Evolutionary conservation across 495 filamentous ascomycete genomes (phyloP), one percentile per base, ranked within the genome.

Genomic region (Lasiosphaeriaceae sp.): DNA sequence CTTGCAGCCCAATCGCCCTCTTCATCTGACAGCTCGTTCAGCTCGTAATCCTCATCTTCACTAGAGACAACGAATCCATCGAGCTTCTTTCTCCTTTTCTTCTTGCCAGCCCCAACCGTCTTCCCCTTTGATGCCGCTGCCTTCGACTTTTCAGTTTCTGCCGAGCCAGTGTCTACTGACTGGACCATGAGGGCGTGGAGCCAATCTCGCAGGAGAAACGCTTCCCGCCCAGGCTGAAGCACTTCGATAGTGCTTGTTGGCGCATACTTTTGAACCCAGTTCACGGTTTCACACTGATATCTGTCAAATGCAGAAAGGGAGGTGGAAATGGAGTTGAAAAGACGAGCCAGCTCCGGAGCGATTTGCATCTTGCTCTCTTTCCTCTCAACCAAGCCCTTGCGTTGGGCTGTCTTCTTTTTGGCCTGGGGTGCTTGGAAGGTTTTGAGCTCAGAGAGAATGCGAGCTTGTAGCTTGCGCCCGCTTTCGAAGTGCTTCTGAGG

Each of bases 261-360:
- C 1, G 90, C 84, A 75, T 97, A 96, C 61, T 99, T 99, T 26
- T 92, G 86, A 2, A 74, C 63, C 95, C 95, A 99, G 41, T 84
- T 71, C 23, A 78, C 74, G 0, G 74, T 77, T 62, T 97, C 94
- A 61, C 86, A 96, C 41, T 82, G 75, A 17, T 82, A 86, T 59
- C 68, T 82, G 71, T 99, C 95, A 64, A 94, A 97, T 16, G 94
- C 85, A 1, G 85, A 90, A 16, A 90, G 75, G 0, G 81, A 78
- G 2, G 70, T 75, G 17, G 72, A 66, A 20, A 97, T 79, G 5
- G 74, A 78, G 2, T 77, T 63, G 54, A 86, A 88, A 2, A 90
- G 73, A 11, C 78, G 80, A 0, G 68, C 51, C n/a, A 93, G 71
- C 14, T 83, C 83, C 0, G 83, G 78, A 64, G 90, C 86, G 0